These are phyloP conservation scores for Boletus holoroseus DNA, from an alignment of 1,284 basidiomycete species.

Conservation along the genomic window DNA sequence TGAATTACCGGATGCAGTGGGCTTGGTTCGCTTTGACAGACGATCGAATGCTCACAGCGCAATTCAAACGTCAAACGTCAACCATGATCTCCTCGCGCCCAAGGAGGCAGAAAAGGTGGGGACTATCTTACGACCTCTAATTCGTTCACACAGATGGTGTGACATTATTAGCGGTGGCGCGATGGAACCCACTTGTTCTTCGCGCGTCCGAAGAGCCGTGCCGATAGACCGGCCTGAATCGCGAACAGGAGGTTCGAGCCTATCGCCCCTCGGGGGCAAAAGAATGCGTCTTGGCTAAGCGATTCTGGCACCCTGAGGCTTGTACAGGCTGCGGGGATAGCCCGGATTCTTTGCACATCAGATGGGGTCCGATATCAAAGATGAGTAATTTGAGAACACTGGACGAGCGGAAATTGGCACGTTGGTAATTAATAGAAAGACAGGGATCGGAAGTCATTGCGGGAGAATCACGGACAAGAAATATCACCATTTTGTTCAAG, in stretches of 20 bases:
- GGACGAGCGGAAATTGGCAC: conserved; percentile 11
- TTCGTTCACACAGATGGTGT: neutral
- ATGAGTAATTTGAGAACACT: neutral
- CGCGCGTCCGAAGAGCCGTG: neutral
- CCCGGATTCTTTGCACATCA: neutral
- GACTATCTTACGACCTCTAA: neutral
- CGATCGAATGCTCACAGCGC: neutral
- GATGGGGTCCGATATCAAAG: neutral
- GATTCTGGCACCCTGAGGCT: neutral
- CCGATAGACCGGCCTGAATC: neutral
- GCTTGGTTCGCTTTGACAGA: neutral
- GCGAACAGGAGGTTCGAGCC: neutral
- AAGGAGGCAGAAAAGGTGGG: neutral
- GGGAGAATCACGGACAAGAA: conserved; percentile 1
- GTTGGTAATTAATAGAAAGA: conserved; percentile 12
- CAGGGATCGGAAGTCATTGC: neutral
- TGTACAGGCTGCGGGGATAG: conserved; percentile 9
- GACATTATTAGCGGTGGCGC: conserved; percentile 6
- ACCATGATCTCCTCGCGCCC: neutral
- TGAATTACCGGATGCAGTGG: conserved; percentile 5
- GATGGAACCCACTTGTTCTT: neutral
- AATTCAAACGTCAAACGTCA: neutral
- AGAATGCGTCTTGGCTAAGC: neutral
- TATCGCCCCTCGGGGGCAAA: neutral
- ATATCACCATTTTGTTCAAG: neutral